Base-by-base conservation (phyloP, 106 monocot genomes). In the Amphibolis antarctica region DNA sequence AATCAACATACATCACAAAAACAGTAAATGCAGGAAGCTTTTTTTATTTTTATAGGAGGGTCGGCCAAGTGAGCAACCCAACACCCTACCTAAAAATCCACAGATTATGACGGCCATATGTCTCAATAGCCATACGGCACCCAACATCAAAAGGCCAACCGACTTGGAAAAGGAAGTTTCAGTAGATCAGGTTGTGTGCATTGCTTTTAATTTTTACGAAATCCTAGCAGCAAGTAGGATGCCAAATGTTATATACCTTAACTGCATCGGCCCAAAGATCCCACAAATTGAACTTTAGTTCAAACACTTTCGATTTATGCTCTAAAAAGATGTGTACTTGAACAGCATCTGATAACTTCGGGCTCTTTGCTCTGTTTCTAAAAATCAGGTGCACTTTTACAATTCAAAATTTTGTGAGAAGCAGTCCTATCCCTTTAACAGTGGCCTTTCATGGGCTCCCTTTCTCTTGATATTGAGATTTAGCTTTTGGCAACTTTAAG, bases 401-500 rank as follows among this genome's bases (percentile, higher is more conserved):
- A 29, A 29, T 42, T 60, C 28, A 60, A 42, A 43, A 60, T 21
- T 42, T 5, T 10, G 60, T 60, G 43, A 60, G 23, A 55, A 21
- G 22, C 10, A 21, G 5, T 55, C 24, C 18, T 55, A 55, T 55
- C 54, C 24, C 54, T 55, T n/a, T 23, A 55, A 55, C 54, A 23
- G 54, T 23, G 24, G 54, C 23, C 20, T 55, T 55, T 42, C 60
- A 31, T 29, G 42, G 22, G 42, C 20, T 42, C 15, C 60, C 60
- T 27, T 57, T 57, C 27, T 13, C 57, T 26, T 57, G 57, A 57
- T 28, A 57, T 28, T 18, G 57, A 57, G 27, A 60, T 42, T 30
- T 20, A 30, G 31, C 54, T 55, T 60, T 60, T 60, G 60, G 60
- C 55, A 55, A 55, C 57, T 57, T 57, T 57, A 57, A 30, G 57